phyloP scores from a whole-genome alignment of 495 filamentous ascomycete genomes.

The Podospora conica region DNA sequence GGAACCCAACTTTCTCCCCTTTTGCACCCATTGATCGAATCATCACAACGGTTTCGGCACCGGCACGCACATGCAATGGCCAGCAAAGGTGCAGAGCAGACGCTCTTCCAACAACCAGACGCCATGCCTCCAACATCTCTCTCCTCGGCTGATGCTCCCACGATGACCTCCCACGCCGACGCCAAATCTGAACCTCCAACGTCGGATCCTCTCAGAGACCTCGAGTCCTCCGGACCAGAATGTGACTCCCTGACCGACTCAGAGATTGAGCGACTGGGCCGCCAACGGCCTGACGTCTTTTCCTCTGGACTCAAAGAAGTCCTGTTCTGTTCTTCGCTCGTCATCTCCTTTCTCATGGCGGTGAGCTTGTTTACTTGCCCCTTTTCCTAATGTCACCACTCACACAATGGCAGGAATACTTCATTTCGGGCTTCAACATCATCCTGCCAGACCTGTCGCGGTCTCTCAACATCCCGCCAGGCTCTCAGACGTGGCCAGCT shows the following conservation, averaged over 20 bases:
- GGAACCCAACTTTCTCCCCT: background rate
- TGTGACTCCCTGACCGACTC: background rate
- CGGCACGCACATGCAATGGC: background rate
- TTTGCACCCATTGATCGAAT: background rate
- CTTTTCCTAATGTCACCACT: background rate
- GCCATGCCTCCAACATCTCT: background rate
- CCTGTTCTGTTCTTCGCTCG: conserved; percentile 65
- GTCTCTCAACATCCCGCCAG: conserved; percentile 57
- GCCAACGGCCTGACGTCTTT: conserved; percentile 65
- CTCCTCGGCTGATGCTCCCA: background rate
- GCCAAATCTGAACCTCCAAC: background rate
- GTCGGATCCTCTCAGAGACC: background rate
- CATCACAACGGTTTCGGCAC: background rate
- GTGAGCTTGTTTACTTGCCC: conserved; percentile 35
- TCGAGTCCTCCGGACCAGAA: background rate
- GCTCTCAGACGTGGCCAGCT: conserved; percentile 71
- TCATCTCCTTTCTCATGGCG: conserved; percentile 67
- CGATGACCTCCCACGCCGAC: background rate
- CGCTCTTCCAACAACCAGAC: background rate
- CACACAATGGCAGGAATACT: conserved; percentile 55
- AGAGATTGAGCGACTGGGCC: conserved; percentile 62
- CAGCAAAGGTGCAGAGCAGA: background rate
- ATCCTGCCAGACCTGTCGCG: conserved; percentile 62
- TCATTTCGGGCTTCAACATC: conserved; percentile 81
- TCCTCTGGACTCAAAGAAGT: conserved; percentile 53